phyloP scores from a whole-genome alignment of 2,329 filamentous ascomycete genomes.

The Cercospora sp. region DNA sequence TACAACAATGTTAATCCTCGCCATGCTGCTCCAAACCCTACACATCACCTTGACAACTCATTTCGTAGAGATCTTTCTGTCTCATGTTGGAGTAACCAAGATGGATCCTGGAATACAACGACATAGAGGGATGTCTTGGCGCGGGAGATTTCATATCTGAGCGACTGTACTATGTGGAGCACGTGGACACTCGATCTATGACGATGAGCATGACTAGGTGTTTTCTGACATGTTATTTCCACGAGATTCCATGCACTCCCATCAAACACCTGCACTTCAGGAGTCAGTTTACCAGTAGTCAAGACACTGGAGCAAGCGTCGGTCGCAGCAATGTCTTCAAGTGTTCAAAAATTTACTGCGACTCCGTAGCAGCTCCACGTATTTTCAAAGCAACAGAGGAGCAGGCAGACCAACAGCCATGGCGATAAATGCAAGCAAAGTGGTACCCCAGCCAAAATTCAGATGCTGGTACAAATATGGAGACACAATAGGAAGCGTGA shows the following conservation, averaged over 20 bases:
- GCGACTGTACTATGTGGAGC: not conserved
- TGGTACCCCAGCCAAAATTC: constrained; percentile 59
- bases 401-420: constrained; percentile 47
- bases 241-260: not conserved
- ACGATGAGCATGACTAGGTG: not conserved
- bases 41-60: too few relatives aligned
- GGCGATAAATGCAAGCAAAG: constrained; percentile 55
- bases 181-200: not conserved
- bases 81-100: too few relatives aligned
- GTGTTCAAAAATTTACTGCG: constrained; percentile 17
- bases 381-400: constrained; percentile 47
- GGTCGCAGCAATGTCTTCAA: not conserved
- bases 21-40: not conserved
- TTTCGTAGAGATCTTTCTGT: too few relatives aligned
- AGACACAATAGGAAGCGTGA: not conserved
- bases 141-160: not conserved
- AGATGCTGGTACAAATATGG: not conserved
- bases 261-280: not conserved
- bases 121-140: not conserved
- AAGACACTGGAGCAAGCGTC: not conserved
- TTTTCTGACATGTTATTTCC: not conserved
- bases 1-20: not conserved
- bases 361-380: constrained; percentile 47
- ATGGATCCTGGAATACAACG: too few relatives aligned
- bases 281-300: too few relatives aligned